phyloP scores from a whole-genome alignment of 2,329 filamentous ascomycete genomes.

The Pseudonectria buxi region DNA sequence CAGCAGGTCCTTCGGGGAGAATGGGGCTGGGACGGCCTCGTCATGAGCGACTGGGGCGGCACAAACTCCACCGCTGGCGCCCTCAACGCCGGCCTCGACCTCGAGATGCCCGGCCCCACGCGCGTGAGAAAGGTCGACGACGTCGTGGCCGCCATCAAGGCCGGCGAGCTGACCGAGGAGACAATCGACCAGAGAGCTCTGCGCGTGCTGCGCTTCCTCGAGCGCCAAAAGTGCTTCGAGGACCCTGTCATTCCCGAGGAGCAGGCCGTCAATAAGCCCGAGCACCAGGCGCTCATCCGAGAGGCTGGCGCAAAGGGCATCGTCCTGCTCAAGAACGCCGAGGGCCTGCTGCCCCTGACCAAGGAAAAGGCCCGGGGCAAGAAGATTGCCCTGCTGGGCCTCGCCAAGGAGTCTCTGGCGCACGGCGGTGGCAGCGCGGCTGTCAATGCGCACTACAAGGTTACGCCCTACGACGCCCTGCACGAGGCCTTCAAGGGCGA shows the following conservation, averaged over 20 bases:
- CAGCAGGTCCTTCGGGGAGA: slow-evolving; percentile 27
- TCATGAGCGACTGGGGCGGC: slow-evolving; percentile 15
- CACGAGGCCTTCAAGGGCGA: slow-evolving; percentile 18
- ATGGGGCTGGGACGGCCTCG: slow-evolving; percentile 29
- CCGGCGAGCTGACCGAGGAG: slow-evolving; percentile 3
- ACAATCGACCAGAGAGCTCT: slow-evolving; percentile 3
- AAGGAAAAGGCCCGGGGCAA: slow-evolving; percentile 25
- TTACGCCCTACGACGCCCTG: slow-evolving; percentile 29
- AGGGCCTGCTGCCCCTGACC: slow-evolving; percentile 49
- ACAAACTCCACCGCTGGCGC: slow-evolving; percentile 14
- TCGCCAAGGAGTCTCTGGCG: slow-evolving; percentile 27
- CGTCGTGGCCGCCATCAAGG: slow-evolving; percentile 5
- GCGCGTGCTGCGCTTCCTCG: slow-evolving; percentile 2
- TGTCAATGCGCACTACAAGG: slow-evolving; percentile 28
- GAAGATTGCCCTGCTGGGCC: slow-evolving; percentile 27
- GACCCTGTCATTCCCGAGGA: slow-evolving; percentile 22
- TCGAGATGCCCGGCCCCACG: slow-evolving; percentile 28
- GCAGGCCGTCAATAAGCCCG: slow-evolving; percentile 24
- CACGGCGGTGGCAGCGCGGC: slow-evolving; percentile 33
- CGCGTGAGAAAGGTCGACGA: slow-evolving; percentile 5
- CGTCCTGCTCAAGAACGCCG: slow-evolving; percentile 58
- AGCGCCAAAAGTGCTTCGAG: slow-evolving; percentile 4
- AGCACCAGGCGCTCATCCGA: slow-evolving; percentile 24
- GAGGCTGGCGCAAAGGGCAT: slow-evolving; percentile 44
- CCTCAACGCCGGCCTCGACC: slow-evolving; percentile 13